Percentiles rank a stretch among this genome's conserved stretches.
Conservation (phyloP, 1,139 yeast species). For the Zygosaccharomyces sapae region DNA sequence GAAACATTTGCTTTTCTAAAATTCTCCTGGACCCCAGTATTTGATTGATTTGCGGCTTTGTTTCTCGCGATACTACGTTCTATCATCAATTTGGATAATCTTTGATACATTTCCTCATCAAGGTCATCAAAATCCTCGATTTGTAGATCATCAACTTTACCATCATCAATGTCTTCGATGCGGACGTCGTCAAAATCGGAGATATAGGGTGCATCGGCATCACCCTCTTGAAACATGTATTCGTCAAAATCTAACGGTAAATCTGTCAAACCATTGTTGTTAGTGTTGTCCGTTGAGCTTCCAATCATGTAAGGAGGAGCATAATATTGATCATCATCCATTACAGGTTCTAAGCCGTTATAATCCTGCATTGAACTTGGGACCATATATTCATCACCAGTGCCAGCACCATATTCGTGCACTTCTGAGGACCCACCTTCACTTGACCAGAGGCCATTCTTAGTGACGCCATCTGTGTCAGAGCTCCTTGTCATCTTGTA, state of each 20-base stretch:
- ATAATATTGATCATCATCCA: neutral
- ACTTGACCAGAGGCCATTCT: neutral
- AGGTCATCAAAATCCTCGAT: conserved; percentile 33
- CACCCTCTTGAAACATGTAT: conserved; percentile 12
- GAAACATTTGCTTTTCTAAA: neutral
- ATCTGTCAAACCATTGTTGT: conserved; percentile 6
- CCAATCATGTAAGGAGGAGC: conserved; percentile 3
- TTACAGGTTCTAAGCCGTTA: neutral
- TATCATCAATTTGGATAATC: conserved; percentile 18
- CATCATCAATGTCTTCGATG: conserved; percentile 27
- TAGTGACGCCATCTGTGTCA: neutral
- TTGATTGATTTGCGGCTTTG: neutral
- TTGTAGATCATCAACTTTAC: conserved; percentile 29
- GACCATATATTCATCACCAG: neutral
- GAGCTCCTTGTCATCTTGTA: conserved; percentile 17
- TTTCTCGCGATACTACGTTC: conserved; percentile 4
- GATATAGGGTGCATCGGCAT: conserved; percentile 10
- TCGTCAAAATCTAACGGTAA: conserved; percentile 11
- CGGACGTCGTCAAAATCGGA: conserved; percentile 12
- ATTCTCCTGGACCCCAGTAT: neutral
- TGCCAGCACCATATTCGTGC: neutral
- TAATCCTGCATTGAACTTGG: neutral
- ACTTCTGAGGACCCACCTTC: neutral
- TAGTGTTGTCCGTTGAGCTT: conserved; percentile 6
- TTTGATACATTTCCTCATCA: conserved; percentile 33